phyloP scores from a whole-genome alignment of 192 early-diverging fungal species.

The Backusella luteola region DNA sequence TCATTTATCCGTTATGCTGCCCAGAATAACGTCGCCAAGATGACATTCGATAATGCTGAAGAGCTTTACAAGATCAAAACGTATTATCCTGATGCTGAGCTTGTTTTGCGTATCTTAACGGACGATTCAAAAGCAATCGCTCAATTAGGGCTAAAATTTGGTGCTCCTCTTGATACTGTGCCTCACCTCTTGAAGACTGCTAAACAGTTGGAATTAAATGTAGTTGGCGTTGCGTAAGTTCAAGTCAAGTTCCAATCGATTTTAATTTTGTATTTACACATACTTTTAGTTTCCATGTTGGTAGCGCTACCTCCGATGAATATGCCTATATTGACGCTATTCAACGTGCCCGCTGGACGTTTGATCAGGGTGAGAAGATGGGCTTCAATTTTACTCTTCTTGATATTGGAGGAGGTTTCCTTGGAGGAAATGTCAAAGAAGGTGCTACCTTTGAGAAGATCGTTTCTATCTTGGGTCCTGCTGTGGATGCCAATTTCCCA shows the following conservation, averaged over 20 bases:
- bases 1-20: conserved; percentile 89
- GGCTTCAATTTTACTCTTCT: conserved; percentile 77
- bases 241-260: neutral
- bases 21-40: conserved; percentile 78
- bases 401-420: conserved; percentile 96
- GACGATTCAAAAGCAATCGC: conserved; percentile 94
- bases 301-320: conserved; percentile 90
- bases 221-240: conserved; percentile 73
- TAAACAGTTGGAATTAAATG: conserved; percentile 74
- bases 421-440: conserved; percentile 67
- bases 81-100: conserved; percentile 76
- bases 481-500: conserved; percentile 81
- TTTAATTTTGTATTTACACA: neutral
- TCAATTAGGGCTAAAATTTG: conserved; percentile 96
- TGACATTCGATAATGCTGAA: conserved; percentile 99
- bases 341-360: conserved; percentile 75
- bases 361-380: conserved; percentile 77
- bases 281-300: conserved; percentile 88
- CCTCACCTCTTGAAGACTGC: conserved; percentile 73
- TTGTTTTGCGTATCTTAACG: conserved; percentile 91
- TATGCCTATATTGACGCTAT: conserved; percentile 90
- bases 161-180: conserved; percentile 75
- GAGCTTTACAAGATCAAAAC: conserved; percentile 93
- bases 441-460: conserved; percentile 87
- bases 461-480: conserved; percentile 71